Conservation (phyloP, 352 stramenopile genomes). For the Phytophthora macrochlamydospora region DNA sequence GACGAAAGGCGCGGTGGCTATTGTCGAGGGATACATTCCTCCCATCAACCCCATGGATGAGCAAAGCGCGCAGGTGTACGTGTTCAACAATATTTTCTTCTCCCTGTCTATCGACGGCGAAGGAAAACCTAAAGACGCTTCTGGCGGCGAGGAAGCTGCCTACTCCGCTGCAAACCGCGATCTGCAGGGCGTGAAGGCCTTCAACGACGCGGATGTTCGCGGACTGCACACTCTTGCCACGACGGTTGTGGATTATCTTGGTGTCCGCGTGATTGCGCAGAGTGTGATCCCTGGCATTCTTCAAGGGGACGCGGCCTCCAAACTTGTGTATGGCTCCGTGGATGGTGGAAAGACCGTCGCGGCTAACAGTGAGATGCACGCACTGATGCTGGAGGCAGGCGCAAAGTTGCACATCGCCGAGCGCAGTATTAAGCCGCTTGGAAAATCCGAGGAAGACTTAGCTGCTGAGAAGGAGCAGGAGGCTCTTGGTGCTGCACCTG, state of each 20-base stretch:
- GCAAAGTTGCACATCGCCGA: conserved; percentile 91
- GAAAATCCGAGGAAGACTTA: conserved; percentile 53
- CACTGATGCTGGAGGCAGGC: conserved; percentile 83
- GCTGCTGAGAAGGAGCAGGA: conserved; percentile 43
- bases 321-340: conserved; percentile 95
- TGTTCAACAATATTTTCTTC: conserved; percentile 99
- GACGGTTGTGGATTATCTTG: conserved; percentile 95
- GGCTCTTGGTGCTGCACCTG: conserved; percentile 24
- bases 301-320: conserved; percentile 94
- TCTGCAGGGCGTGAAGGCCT: conserved; percentile 87
- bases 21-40: conserved; percentile 94
- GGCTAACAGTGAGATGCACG: conserved; percentile 93
- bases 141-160: conserved; percentile 71
- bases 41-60: conserved; percentile 97
- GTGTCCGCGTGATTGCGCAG: conserved; percentile 94
- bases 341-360: conserved; percentile 91
- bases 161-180: conserved; percentile 90
- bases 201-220: conserved; percentile 92
- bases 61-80: conserved; percentile 92
- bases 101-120: conserved; percentile 91
- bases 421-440: conserved; percentile 78
- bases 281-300: conserved; percentile 96
- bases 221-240: conserved; percentile 95
- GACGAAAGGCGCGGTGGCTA: conserved; percentile 88
- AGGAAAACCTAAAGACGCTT: conserved; percentile 60